Evolutionary conservation across 2,329 filamentous ascomycete species (phyloP), one percentile per base, ranked within the genome.

Genomic region (Venturia oleaginea): DNA sequence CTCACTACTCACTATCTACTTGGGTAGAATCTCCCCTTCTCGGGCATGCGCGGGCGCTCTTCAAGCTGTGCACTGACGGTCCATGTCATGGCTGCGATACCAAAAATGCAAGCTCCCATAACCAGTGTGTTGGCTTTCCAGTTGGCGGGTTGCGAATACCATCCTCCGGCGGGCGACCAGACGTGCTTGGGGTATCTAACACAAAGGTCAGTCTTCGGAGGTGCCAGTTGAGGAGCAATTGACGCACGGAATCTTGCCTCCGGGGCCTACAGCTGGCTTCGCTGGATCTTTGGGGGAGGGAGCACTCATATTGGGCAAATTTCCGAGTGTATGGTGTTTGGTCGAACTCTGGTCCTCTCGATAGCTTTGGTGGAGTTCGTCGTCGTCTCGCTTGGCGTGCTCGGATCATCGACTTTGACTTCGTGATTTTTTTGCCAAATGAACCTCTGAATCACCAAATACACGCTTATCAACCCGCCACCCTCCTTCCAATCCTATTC

Each of bases 81-180:
- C 83, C 86, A 93, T 67, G 82, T 83, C 71, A 88, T 77, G 61
- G 83, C 87, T 65, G 83, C 81, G 69, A 95, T 82, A 68, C 89
- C 87, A 69, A 88, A 69, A 62, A 94, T 80, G 64, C 88, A 83
- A 59, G 80, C 83, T 66, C 84, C 84, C 74, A 92, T 86, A 69
- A 94, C 81, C 64, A 88, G 83, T 5, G 94, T 99, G 82, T 99
- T 99, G 72, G 81, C 80, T 77, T 89, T 94, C 94, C 94, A 99
- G 83, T 99, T 99, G 70, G 84, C 82, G 63, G 94, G 94, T 76
- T 96, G 93, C 64, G 88, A 81, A 79, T 99, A 99, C 94, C 94
- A 99, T 79, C 94, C 94, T 84, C 94, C 94, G 69, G 93, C 83
- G 67, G 94, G 94, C 74, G 94, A 97, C 94, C 94, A 99, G 84